Base-by-base conservation (phyloP, 140 eudicot genomes). In the Stevia rebaudiana region DNA sequence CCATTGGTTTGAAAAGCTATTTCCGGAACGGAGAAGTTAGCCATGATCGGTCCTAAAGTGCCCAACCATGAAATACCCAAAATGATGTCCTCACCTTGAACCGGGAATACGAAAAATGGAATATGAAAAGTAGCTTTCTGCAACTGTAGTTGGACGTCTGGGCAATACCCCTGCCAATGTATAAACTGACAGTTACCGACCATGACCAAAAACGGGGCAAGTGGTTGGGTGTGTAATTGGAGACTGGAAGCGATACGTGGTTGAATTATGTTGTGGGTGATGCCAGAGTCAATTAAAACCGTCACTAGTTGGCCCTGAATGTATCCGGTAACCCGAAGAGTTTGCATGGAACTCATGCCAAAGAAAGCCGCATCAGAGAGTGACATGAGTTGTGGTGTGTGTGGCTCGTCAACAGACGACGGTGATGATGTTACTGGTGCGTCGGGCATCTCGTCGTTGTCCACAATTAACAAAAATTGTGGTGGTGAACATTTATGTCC, bases 261-360 rank as follows among this genome's bases (percentile, higher is more conserved):
- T 24, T 63, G 68, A 2, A 63, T 25, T 7, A 42, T 42, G 16
- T 43, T 42, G 16, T 63, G 55, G 5, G 68, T 63, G 16, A 54
- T 63, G 0, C 68, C 68, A n/a, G 23, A 62, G 24, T 62, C 68
- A 9, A 62, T 8, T 0, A 62, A 8, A 1, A 23, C 8, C 12
- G 68, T 21, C 0, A 42, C 52, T 0, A 17, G 49, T 0, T 36
- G 15, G 10, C 31, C 17, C 0, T 6, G 0, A 1, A 59, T 59
- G 18, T 16, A 17, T 1, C 31, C 65, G 3, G 47, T 59, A 10
- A 59, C 3, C 0, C 65, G 65, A 18, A 59, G 31, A 0, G 65
- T 6, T 0, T 8, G 39, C 0, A 12, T 19, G 1, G 68, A 42
- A 0, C 5, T 1, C 9, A 37, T 2, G 5, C 66, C 54, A 0